Percentiles rank a stretch among this genome's conserved stretches.
Conservation (phyloP, 2,329 filamentous ascomycete species). For the Hypoxylon sp. region DNA sequence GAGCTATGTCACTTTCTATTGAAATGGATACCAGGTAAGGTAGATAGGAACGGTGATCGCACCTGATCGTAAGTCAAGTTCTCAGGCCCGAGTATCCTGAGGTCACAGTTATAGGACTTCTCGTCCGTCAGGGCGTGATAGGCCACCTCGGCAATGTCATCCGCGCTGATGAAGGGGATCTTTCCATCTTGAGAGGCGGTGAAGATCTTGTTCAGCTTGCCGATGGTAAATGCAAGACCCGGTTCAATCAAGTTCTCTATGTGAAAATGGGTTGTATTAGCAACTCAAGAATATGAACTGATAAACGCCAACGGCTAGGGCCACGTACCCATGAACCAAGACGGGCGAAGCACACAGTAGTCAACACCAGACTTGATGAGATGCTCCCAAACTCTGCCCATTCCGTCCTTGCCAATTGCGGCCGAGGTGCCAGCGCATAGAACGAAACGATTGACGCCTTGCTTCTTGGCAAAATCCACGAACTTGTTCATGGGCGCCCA, state of each 20-base stretch:
- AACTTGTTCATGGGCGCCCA: slow-evolving; percentile 44
- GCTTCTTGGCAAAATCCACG: slow-evolving; percentile 37
- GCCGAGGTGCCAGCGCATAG: slow-evolving; percentile 39
- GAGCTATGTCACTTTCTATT: slow-evolving; percentile 4
- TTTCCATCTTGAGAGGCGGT: slow-evolving; percentile 41
- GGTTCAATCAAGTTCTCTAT: slow-evolving; percentile 42
- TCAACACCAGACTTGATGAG: slow-evolving; percentile 39
- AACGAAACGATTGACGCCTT: slow-evolving; percentile 42
- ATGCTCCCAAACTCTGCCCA: slow-evolving; percentile 45
- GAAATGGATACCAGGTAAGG: background rate
- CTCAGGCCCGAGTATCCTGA: slow-evolving; percentile 40
- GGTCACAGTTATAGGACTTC: slow-evolving; percentile 41
- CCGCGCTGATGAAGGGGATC: slow-evolving; percentile 44
- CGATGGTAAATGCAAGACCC: slow-evolving; percentile 36
- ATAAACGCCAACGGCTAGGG: background rate
- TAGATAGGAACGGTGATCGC: slow-evolving; percentile 6
- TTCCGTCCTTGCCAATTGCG: slow-evolving; percentile 39
- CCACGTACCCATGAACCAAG: slow-evolving; percentile 45
- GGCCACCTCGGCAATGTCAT: slow-evolving; percentile 41
- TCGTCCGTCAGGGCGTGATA: slow-evolving; percentile 43
- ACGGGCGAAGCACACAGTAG: slow-evolving; percentile 43
- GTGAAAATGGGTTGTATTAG: slow-evolving; percentile 17
- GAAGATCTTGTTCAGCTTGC: slow-evolving; percentile 40
- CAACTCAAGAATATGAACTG: slow-evolving; percentile 4
- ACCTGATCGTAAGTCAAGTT: slow-evolving; percentile 44